Evolutionary conservation across 345 rosid genomes (phyloP), one percentile per base, ranked within the genome.

Genomic region (Heritiera fomes): DNA sequence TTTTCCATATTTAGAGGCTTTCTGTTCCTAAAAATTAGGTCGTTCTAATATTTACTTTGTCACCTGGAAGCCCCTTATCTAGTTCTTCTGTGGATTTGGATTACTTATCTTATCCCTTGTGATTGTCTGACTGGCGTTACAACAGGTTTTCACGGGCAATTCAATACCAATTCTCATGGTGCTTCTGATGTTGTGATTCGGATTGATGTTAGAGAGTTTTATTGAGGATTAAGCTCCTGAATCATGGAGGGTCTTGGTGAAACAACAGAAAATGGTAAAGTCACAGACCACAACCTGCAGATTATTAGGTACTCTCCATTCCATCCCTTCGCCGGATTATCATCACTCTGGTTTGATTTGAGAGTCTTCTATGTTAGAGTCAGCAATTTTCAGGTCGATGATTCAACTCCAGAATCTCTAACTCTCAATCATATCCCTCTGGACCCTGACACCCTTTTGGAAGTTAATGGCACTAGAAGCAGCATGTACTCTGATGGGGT

Each of bases 281-380:
- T 82, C 32, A 73, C 73, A 11, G 75, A 82, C 67, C 73, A 76
- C 49, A 71, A 87, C 75, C 92, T 81, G 74, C 93, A 90, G 84
- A 87, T 90, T 73, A 80, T 91, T 30, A 86, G 89, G 84, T 90
- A 91, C 85, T 86, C 92, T 28, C 90, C 90, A 53, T 86, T 86
- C 82, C 86, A 89, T 69, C 89, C 87, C 58, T 75, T 17, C 77
- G 43, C 82, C 77, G 88, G 83, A 78, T 78, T 85, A 43, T 73
- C 88, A 11, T 85, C 80, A 3, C 79, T 90, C 5, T 88, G 95
- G 89, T 87, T 95, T 45, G 97, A 96, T 85, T 82, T 94, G 83
- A 94, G 95, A 85, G 98, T 96, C 75, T 94, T 96, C 81, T 94
- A 94, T 82, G 93, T 92, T 20, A 89, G 97, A 82, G 82, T 96